Percentiles rank a stretch among this genome's conserved stretches.
These are phyloP conservation scores for Rhododendron williamsianum DNA, from an alignment of 148 eudicot species.

Conservation along the genomic window DNA sequence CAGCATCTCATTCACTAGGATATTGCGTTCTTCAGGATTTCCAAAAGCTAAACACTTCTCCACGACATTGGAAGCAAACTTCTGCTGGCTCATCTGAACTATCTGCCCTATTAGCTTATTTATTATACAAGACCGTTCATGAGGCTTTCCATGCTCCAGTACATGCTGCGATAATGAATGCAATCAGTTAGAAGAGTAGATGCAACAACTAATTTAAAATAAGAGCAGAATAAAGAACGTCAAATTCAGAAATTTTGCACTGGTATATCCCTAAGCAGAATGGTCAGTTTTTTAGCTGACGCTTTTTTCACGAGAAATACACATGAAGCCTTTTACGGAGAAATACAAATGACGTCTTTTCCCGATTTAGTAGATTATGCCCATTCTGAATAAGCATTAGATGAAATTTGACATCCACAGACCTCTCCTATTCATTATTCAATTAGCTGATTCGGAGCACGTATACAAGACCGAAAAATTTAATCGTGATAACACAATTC, in stretches of 20 bases:
- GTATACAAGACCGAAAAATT: not conserved
- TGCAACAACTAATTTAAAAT: not conserved
- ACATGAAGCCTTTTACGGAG: not conserved
- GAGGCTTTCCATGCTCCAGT: constrained; percentile 82
- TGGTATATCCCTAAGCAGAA: not conserved
- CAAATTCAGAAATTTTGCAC: not conserved
- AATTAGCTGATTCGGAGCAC: not conserved
- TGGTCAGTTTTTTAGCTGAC: not conserved
- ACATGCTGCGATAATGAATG: constrained; percentile 54
- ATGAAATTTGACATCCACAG: not conserved
- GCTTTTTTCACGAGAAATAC: not conserved
- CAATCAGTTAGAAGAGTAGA: constrained; percentile 3
- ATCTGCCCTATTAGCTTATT: constrained; percentile 66
- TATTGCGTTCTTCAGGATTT: constrained; percentile 59
- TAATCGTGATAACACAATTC: not conserved
- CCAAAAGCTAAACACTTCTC: constrained; percentile 87
- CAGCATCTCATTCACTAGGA: constrained; percentile 73
- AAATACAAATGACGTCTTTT: not conserved
- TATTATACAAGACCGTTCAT: constrained; percentile 73
- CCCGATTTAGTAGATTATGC: not conserved
- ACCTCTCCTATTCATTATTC: not conserved
- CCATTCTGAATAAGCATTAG: constrained; percentile 2
- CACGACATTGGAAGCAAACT: constrained; percentile 85
- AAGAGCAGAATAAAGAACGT: not conserved
- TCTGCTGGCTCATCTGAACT: constrained; percentile 93